These are phyloP conservation scores for Tulasnella sp. DNA, from an alignment of 768 basidiomycete genomes.

Conservation along the genomic window DNA sequence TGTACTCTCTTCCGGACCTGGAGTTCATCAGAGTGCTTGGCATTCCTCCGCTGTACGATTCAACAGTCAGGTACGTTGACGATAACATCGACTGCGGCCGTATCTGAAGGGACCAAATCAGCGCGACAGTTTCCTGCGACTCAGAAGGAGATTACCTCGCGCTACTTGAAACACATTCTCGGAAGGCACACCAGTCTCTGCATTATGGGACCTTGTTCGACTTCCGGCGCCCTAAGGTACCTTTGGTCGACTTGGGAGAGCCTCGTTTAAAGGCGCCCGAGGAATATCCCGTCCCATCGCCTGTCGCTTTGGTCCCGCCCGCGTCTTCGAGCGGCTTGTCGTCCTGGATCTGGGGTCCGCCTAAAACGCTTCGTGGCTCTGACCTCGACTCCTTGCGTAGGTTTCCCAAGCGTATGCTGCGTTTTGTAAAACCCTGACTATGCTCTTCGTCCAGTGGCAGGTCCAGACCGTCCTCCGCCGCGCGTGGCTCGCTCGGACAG, in stretches of 20 bases:
- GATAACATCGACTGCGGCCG: not conserved
- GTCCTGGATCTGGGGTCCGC: slow-evolving; percentile 8
- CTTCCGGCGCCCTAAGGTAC: not conserved
- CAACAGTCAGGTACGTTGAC: not conserved
- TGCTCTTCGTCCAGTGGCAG: not conserved
- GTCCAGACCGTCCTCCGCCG: slow-evolving; percentile 7
- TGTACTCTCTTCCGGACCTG: slow-evolving; percentile 5
- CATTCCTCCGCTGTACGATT: not conserved
- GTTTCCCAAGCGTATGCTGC: not conserved
- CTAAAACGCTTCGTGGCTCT: not conserved
- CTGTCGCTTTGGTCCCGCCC: not conserved
- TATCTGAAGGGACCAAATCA: not conserved
- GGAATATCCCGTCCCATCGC: not conserved
- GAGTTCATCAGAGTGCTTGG: not conserved
- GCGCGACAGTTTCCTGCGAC: not conserved
- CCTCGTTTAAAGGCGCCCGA: not conserved
- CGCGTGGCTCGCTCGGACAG: not conserved
- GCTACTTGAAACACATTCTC: not conserved
- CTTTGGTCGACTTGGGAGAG: not conserved
- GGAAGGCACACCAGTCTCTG: not conserved
- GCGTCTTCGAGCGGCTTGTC: not conserved
- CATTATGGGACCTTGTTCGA: slow-evolving; percentile 6
- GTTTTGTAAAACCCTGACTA: not conserved
- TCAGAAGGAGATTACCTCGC: not conserved
- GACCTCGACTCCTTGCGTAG: slow-evolving; percentile 4